Percentiles rank a stretch among this genome's conserved stretches.
Conservation (phyloP, 306 rosid species). For the Acacia melanoxylon region DNA sequence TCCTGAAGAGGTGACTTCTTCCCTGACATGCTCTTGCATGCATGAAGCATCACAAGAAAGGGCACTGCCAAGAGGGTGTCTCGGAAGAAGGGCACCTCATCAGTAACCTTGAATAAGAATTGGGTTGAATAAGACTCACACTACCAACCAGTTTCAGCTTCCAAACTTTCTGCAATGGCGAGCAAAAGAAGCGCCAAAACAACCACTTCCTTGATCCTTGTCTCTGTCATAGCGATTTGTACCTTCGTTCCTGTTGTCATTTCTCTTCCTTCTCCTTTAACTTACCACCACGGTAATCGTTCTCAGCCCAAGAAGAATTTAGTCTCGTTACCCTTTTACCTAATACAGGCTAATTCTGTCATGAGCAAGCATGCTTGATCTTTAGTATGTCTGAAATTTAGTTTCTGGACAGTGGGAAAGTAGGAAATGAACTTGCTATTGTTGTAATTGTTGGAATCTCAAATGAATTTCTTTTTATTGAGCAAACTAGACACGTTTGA, state of each 20-base stretch:
- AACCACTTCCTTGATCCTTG: conserved; percentile 45
- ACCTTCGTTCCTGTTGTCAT: conserved; percentile 60
- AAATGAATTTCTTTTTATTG: background rate
- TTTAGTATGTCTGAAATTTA: background rate
- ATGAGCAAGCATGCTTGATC: background rate
- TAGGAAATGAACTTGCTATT: background rate
- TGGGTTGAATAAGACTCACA: background rate
- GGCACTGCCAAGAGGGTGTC: too few species aligned
- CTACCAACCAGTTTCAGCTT: conserved; percentile 30
- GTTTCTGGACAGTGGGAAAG: background rate
- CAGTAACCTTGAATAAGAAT: too few species aligned
- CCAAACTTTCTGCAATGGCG: conserved; percentile 53
- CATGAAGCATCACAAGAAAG: too few species aligned
- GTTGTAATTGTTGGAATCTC: background rate
- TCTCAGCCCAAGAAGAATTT: conserved; percentile 37
- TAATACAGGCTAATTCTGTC: background rate
- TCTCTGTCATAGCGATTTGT: conserved; percentile 43
- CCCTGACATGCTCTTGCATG: too few species aligned
- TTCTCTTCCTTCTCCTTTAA: conserved; percentile 53
- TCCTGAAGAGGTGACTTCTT: too few species aligned
- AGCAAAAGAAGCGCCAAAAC: conserved; percentile 43
- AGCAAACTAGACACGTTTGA: background rate
- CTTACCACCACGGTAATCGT: conserved; percentile 32
- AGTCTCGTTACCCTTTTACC: conserved; percentile 26
- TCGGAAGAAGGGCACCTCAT: too few species aligned